Conservation (phyloP, 1,284 basidiomycete species). For the Naganishia cerealis region DNA sequence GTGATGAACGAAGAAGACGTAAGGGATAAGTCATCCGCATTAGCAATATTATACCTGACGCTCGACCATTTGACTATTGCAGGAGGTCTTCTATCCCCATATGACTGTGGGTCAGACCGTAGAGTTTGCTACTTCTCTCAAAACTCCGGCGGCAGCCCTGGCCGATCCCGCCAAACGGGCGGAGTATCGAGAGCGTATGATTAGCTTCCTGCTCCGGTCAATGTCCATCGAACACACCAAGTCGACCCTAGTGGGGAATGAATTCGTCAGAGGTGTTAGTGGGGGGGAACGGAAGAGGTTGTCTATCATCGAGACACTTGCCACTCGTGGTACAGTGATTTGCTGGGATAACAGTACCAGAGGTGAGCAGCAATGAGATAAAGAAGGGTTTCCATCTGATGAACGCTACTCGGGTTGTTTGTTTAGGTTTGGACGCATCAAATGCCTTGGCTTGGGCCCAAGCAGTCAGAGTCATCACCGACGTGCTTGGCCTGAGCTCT, state of each 20-base stretch:
- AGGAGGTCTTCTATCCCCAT: conserved; percentile 40
- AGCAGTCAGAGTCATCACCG: conserved; percentile 72
- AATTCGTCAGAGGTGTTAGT: conserved; percentile 70
- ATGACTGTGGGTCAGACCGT: conserved; percentile 50
- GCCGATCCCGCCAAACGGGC: conserved; percentile 52
- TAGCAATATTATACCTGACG: background rate
- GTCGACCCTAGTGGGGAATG: conserved; percentile 76
- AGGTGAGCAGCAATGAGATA: background rate
- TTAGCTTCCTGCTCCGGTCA: conserved; percentile 64
- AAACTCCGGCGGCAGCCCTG: conserved; percentile 39
- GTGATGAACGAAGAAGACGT: conserved; percentile 34
- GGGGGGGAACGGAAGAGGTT: conserved; percentile 70
- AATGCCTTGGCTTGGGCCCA: conserved; percentile 78
- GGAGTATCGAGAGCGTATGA: conserved; percentile 56
- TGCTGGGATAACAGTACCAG: conserved; percentile 63
- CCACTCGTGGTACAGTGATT: conserved; percentile 62
- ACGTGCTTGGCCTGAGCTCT: conserved; percentile 72
- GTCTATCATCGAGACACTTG: conserved; percentile 69
- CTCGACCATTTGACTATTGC: background rate
- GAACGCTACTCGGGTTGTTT: background rate
- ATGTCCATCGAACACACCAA: conserved; percentile 74
- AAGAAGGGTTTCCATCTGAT: background rate
- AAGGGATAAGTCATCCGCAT: background rate
- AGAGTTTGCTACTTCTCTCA: conserved; percentile 45
- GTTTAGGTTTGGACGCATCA: conserved; percentile 76